These are phyloP conservation scores for Eutrema japonicum DNA, from an alignment of 345 rosid genomes.

Conservation along the genomic window DNA sequence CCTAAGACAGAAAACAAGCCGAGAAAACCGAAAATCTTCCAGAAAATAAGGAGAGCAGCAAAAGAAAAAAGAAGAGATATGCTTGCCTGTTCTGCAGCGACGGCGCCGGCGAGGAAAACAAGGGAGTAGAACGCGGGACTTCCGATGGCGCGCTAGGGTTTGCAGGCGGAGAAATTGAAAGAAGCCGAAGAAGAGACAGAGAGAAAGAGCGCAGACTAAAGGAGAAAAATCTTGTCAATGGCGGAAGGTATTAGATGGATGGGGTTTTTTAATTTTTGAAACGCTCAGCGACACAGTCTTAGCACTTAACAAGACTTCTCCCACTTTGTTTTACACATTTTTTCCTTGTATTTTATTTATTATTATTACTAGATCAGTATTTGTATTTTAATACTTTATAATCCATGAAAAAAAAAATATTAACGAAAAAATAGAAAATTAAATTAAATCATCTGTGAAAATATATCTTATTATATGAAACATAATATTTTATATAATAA, in stretches of 20 bases:
- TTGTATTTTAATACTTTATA: no score
- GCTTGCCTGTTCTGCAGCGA: conserved; percentile 30
- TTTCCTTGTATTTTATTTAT: background rate
- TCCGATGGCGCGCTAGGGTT: conserved; percentile 25
- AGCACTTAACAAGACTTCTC: background rate
- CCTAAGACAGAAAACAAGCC: conserved; percentile 5
- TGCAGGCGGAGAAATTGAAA: conserved; percentile 26
- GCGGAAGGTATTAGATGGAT: conserved; percentile 22
- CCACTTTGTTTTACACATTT: background rate
- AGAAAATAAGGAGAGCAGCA: background rate
- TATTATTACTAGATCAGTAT: background rate
- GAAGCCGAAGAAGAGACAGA: conserved; percentile 1
- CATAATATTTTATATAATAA: no score
- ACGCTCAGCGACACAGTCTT: conserved; percentile 15
- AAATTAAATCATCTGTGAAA: no score
- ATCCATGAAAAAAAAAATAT: no score
- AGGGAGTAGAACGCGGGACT: conserved; percentile 1
- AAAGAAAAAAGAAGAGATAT: background rate
- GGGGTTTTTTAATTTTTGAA: conserved; percentile 11
- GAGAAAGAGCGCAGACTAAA: background rate
- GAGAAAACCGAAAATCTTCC: background rate
- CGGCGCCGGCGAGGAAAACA: background rate
- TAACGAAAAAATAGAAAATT: no score
- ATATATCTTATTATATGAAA: no score
- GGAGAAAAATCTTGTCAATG: conserved; percentile 19